Conservation (phyloP, 2,329 filamentous ascomycete genomes). For the Fusarium sp. region DNA sequence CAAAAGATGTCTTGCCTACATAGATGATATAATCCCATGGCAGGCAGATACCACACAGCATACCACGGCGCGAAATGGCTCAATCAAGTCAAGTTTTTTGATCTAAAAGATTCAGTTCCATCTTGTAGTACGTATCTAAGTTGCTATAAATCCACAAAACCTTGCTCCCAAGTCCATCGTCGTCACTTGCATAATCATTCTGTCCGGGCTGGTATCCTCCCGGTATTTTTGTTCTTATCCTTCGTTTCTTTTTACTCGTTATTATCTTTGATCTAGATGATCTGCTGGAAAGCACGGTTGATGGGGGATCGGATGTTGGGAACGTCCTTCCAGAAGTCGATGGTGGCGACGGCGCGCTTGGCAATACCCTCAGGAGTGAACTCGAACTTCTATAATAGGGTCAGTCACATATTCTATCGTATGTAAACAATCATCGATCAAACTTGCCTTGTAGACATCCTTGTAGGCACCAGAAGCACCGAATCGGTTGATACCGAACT, state of each 20-base stretch:
- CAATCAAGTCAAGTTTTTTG: not conserved
- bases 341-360: slow-evolving; percentile 91
- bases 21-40: slow-evolving; percentile 19
- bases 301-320: slow-evolving; percentile 91
- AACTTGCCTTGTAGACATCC: slow-evolving; percentile 89
- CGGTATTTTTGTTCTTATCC: slow-evolving; percentile 24
- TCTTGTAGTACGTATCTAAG: slow-evolving; percentile 42
- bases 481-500: slow-evolving; percentile 99
- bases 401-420: slow-evolving; percentile 47
- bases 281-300: slow-evolving; percentile 97
- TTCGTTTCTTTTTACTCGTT: slow-evolving; percentile 26
- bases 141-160: slow-evolving; percentile 38
- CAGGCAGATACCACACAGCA: slow-evolving; percentile 8
- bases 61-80: not conserved
- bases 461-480: slow-evolving; percentile 97
- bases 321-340: slow-evolving; percentile 97
- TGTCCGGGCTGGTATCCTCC: slow-evolving; percentile 22
- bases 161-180: slow-evolving; percentile 43
- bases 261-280: slow-evolving; percentile 72
- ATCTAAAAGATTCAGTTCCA: slow-evolving; percentile 44
- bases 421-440: not conserved
- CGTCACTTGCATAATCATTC: slow-evolving; percentile 42
- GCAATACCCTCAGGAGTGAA: slow-evolving; percentile 97
- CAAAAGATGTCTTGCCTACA: slow-evolving; percentile 1
- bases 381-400: slow-evolving; percentile 85